Evolutionary conservation across 1,284 basidiomycete genomes (phyloP), one percentile per base, ranked within the genome.

Genomic region (Ganoderma leucocontextum): DNA sequence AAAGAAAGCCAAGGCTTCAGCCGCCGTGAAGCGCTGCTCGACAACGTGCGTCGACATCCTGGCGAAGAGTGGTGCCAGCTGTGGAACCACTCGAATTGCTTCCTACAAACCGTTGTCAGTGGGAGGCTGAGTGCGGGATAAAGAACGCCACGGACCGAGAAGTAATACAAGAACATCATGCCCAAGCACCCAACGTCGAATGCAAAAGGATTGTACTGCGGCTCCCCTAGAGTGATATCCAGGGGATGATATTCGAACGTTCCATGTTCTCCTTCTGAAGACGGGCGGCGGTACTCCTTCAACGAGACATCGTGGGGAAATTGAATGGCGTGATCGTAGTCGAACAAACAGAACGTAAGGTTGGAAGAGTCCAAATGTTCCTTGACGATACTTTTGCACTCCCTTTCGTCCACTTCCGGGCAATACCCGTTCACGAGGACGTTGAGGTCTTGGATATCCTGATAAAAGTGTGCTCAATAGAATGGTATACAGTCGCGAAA

Each of bases 151-250:
- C 6, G 17, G 13, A 68, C 71, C 36, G 60, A 22, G n/a, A 72
- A 70, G 10, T 59, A n/a, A 15, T 33, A 39, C 52, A 0, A 61
- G n/a, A 15, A 68, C 68, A 4, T 68, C 8, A 36, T 67, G 69
- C 6, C 65, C 69, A 0, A 72, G 59, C 29, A 61, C 63, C 1
- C 69, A 8, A 72, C 71, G 39, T 72, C 71, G 15, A 57, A 70
- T 0, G 71, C 67, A 22, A 72, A 72, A 17, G 71, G 71, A 15
- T 70, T 66, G 62, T 72, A 70, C 4, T 55, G 2, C 10, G 33
- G 9, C 44, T 66, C 68, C 10, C 68, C 71, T 2, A 38, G 60
- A 9, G n/a, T n/a, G n/a, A n/a, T n/a, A n/a, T n/a, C n/a, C n/a
- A n/a, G n/a, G n/a, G n/a, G n/a, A n/a, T n/a, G n/a, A n/a, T n/a